Evolutionary conservation across 2,329 filamentous ascomycete species (phyloP).

Genomic region (Clonostachys sp.): DNA sequence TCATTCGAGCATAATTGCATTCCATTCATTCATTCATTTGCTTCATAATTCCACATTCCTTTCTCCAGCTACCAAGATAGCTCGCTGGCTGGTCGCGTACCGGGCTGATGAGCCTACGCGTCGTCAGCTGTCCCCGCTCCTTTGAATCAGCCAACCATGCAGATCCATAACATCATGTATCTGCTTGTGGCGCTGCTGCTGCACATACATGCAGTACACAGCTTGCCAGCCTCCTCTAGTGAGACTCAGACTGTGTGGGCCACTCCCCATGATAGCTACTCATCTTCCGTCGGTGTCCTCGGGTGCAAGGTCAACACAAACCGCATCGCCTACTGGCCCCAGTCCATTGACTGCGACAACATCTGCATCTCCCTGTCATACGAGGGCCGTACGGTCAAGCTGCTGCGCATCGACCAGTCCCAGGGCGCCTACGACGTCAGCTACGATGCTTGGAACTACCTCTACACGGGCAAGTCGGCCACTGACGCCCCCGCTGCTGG

Average conservation of each 20-base stretch:
- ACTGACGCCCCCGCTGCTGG: conserved; percentile 37
- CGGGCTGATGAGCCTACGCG: too few species aligned
- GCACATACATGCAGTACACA: too few species aligned
- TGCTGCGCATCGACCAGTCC: conserved; percentile 55
- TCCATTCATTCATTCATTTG: too few species aligned
- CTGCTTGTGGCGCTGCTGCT: too few species aligned
- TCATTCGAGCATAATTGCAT: too few species aligned
- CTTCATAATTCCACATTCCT: too few species aligned
- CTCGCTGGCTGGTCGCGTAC: too few species aligned
- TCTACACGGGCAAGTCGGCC: conserved; percentile 43
- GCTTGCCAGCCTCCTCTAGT: not conserved
- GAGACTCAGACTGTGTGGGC: conserved; percentile 16
- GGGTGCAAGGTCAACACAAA: conserved; percentile 58
- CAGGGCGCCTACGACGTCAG: conserved; percentile 52
- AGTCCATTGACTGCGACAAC: conserved; percentile 46
- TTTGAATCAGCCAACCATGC: too few species aligned
- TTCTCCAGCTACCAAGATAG: too few species aligned
- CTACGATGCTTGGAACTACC: conserved; percentile 60
- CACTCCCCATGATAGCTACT: conserved; percentile 54
- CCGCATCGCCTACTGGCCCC: conserved; percentile 57
- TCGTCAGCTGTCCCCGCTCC: too few species aligned
- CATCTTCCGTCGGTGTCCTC: conserved; percentile 53
- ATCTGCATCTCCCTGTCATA: conserved; percentile 50
- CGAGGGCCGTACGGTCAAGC: conserved; percentile 44
- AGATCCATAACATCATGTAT: too few species aligned